Conservation (phyloP, 2,329 filamentous ascomycete genomes). For the Rhynchosporium agropyri region DNA sequence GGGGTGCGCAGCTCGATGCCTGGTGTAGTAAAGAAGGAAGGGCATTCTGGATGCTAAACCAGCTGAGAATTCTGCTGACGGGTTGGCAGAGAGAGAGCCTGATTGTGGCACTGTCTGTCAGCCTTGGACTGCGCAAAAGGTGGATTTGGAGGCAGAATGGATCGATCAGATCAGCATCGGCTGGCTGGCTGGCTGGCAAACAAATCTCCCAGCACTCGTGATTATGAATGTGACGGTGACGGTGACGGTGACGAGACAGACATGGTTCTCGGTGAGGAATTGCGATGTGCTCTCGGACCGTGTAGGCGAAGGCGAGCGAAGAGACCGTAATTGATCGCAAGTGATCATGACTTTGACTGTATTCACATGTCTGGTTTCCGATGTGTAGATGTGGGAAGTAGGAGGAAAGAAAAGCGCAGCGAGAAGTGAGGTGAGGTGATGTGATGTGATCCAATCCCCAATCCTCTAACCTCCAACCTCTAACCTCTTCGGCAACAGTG, state of each 20-base stretch:
- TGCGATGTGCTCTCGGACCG: no score
- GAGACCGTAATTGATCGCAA: no score
- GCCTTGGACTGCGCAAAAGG: background rate
- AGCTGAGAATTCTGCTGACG: slow-evolving; percentile 4
- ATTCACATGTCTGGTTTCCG: background rate
- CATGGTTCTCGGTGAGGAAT: background rate
- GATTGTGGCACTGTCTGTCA: background rate
- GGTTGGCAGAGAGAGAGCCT: slow-evolving; percentile 1
- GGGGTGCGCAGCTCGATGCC: background rate
- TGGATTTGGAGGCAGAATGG: slow-evolving; percentile 8
- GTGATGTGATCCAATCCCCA: background rate
- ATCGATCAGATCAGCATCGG: no score
- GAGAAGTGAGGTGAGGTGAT: slow-evolving; percentile 5
- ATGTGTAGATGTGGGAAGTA: background rate
- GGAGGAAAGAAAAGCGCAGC: background rate
- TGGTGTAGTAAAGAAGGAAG: background rate
- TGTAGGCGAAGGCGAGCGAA: no score
- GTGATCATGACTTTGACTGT: no score
- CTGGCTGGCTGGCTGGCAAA: no score
- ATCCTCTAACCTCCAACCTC: no score
- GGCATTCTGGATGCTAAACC: background rate
- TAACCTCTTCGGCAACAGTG: background rate
- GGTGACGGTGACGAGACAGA: background rate
- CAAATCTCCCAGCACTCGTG: no score
- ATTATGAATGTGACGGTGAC: background rate